Conservation (phyloP, 306 rosid species). For the Trifolium fragiferum region DNA sequence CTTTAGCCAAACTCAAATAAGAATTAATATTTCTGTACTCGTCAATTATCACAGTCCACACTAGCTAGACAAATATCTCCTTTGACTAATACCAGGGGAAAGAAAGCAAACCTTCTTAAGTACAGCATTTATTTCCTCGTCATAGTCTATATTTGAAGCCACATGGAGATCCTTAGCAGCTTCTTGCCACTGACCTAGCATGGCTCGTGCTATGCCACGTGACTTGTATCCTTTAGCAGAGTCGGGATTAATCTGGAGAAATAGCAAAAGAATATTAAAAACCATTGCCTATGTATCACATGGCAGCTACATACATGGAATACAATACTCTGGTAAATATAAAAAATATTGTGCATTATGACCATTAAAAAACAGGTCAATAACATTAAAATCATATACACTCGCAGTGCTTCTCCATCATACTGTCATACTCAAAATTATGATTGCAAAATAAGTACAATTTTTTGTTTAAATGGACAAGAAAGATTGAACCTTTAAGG, state of each 20-base stretch:
- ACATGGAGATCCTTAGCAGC: conserved; percentile 92
- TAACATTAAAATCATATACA: conserved; percentile 1
- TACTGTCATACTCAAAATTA: background rate
- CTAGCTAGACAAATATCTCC: background rate
- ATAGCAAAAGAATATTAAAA: conserved; percentile 15
- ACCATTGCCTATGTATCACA: background rate
- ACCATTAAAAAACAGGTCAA: conserved; percentile 1
- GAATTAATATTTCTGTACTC: background rate
- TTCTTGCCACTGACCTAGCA: conserved; percentile 92
- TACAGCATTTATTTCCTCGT: conserved; percentile 83
- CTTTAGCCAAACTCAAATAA: background rate
- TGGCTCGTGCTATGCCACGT: conserved; percentile 78
- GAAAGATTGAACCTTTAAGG: background rate
- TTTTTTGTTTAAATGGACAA: too few relatives aligned
- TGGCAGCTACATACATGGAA: background rate
- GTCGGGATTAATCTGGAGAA: conserved; percentile 83
- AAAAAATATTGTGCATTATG: background rate
- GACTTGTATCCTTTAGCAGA: conserved; percentile 94
- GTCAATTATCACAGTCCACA: background rate
- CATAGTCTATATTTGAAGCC: conserved; percentile 82
- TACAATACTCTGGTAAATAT: conserved; percentile 1
- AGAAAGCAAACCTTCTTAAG: conserved; percentile 75
- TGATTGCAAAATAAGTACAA: background rate
- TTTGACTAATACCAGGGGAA: conserved; percentile 5
- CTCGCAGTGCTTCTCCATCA: background rate